Percentiles rank a stretch among this genome's conserved stretches.
Evolutionary conservation across 495 filamentous ascomycete species (phyloP).

Genomic region (Chaetomidium leptoderma): DNA sequence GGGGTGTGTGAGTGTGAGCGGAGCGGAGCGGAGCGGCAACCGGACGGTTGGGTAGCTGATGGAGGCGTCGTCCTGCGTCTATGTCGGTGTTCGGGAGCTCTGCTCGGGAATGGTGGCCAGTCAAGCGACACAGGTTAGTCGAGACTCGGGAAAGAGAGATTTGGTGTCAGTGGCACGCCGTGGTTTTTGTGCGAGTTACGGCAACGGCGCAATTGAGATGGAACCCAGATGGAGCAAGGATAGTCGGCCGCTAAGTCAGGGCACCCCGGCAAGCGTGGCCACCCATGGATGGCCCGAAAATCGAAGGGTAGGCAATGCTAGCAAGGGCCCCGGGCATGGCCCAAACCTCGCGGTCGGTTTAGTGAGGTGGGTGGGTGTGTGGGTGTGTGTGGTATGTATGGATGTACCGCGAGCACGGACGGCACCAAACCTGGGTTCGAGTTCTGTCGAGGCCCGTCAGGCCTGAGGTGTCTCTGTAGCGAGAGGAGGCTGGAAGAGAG

Average conservation of each 20-base stretch:
- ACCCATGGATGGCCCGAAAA: conserved; percentile 32
- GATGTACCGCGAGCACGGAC: conserved; percentile 15
- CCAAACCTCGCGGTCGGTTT: conserved; percentile 25
- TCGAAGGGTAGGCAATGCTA: conserved; percentile 36
- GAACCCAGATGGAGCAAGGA: conserved; percentile 37
- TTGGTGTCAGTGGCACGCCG: conserved; percentile 45
- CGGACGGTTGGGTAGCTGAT: conserved; percentile 19
- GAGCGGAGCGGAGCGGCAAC: conserved; percentile 13
- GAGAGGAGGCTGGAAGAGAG: conserved; percentile 17
- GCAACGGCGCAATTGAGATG: conserved; percentile 36
- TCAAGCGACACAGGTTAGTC: background rate
- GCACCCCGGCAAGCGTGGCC: conserved; percentile 30
- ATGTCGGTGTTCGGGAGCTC: conserved; percentile 16
- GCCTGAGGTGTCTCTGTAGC: conserved; percentile 17
- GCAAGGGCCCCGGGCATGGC: conserved; percentile 22
- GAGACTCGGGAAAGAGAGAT: conserved; percentile 33
- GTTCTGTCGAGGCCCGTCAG: background rate
- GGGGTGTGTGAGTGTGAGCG: conserved; percentile 1
- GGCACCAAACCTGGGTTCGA: background rate
- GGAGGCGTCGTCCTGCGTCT: conserved; percentile 20
- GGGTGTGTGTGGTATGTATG: background rate
- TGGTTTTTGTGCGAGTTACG: conserved; percentile 53
- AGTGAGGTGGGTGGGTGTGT: conserved; percentile 18
- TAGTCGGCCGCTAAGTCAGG: conserved; percentile 29
- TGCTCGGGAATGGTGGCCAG: conserved; percentile 14